Conservation (phyloP, 495 filamentous ascomycete species). For the Tuber borchii region DNA sequence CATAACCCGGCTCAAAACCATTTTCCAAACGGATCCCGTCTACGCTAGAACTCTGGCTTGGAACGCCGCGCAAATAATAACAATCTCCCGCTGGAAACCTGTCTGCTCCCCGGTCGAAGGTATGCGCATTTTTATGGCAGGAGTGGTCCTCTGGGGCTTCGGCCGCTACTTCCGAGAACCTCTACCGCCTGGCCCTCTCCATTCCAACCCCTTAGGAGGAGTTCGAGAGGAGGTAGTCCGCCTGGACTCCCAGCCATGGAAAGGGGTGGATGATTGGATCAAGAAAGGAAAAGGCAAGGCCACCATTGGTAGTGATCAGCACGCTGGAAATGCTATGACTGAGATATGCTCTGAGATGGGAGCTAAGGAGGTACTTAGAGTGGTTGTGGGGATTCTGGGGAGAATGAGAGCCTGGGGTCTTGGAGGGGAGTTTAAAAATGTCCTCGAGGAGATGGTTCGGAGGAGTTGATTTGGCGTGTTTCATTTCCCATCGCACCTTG, state of each 20-base stretch:
- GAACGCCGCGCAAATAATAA: conserved; percentile 42
- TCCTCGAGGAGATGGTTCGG: conserved; percentile 39
- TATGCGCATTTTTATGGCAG: conserved; percentile 41
- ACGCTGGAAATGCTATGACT: conserved; percentile 33
- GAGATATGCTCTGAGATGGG: conserved; percentile 39
- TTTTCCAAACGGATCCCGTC: conserved; percentile 34
- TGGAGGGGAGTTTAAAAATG: conserved; percentile 40
- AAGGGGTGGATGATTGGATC: conserved; percentile 38
- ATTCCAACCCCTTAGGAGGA: conserved; percentile 20
- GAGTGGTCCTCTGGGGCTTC: conserved; percentile 43
- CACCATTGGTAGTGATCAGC: conserved; percentile 34
- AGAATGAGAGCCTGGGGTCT: conserved; percentile 40
- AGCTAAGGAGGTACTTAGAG: conserved; percentile 36
- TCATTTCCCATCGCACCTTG: background rate
- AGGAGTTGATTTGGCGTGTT: conserved; percentile 16
- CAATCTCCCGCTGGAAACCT: conserved; percentile 40
- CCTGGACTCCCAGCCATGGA: conserved; percentile 38
- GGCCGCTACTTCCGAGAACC: conserved; percentile 34
- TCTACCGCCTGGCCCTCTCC: conserved; percentile 5
- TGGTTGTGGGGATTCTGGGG: conserved; percentile 41
- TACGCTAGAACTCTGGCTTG: conserved; percentile 40
- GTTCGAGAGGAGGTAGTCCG: conserved; percentile 35
- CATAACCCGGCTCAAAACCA: conserved; percentile 21
- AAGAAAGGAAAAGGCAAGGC: conserved; percentile 37
- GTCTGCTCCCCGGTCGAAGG: conserved; percentile 40